phyloP scores from a whole-genome alignment of 2,329 filamentous ascomycete genomes.

The Trichophyton schoenleinii region DNA sequence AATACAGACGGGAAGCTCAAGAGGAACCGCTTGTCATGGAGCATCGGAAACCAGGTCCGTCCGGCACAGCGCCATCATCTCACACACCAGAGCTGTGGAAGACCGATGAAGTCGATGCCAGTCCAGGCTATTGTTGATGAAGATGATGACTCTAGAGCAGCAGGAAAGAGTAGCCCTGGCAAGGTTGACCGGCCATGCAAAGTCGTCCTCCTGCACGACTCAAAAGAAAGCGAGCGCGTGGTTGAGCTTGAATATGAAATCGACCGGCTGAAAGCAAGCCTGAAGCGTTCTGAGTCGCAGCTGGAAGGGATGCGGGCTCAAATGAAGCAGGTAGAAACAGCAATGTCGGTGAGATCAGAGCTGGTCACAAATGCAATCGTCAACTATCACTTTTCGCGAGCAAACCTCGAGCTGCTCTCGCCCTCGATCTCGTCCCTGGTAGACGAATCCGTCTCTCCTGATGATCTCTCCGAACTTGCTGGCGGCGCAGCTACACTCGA shows the following conservation, averaged over 20 bases:
- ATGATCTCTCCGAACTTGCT: constrained; percentile 9
- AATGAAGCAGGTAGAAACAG: constrained; percentile 10
- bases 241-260: constrained; percentile 10
- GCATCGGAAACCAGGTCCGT: constrained; percentile 1
- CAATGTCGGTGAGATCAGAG: constrained; percentile 9
- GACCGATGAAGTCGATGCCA: constrained; percentile 9
- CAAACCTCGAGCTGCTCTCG: constrained; percentile 9
- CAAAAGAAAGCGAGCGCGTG: constrained; percentile 8
- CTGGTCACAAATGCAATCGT: constrained; percentile 10
- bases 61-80: neutral
- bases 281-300: constrained; percentile 9
- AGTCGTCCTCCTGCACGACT: constrained; percentile 8
- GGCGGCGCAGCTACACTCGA: constrained; percentile 11
- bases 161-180: constrained; percentile 3
- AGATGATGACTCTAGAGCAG: neutral
- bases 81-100: constrained; percentile 9
- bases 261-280: constrained; percentile 7
- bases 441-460: constrained; percentile 8
- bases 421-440: constrained; percentile 9
- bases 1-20: constrained; percentile 11
- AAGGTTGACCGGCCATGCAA: constrained; percentile 2
- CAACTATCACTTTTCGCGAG: constrained; percentile 10
- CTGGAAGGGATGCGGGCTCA: constrained; percentile 8
- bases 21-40: constrained; percentile 9
- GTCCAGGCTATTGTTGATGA: neutral